These are phyloP conservation scores for Leucosporidium scottii DNA, from an alignment of 768 basidiomycete species.

Conservation along the genomic window DNA sequence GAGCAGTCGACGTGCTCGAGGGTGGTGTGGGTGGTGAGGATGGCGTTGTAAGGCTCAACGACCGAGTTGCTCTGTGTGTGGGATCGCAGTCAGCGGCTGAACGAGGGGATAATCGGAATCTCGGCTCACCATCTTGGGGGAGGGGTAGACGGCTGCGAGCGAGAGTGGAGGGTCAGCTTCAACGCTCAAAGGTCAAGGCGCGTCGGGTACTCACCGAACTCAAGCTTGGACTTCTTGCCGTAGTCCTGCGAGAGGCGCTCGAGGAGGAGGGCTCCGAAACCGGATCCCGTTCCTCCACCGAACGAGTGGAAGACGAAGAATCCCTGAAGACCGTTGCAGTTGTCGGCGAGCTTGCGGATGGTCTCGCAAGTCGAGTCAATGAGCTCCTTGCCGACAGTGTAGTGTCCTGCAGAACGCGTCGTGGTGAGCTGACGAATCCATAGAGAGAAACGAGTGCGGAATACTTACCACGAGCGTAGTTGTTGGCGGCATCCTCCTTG, in stretches of 20 bases:
- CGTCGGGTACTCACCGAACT: constrained; percentile 82
- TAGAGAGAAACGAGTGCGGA: constrained; percentile 5
- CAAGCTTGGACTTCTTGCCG: constrained; percentile 98
- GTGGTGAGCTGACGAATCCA: neutral
- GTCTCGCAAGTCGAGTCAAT: constrained; percentile 97
- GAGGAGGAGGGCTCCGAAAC: constrained; percentile 93
- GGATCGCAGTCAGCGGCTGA: constrained; percentile 62
- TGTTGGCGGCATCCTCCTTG: constrained; percentile 99
- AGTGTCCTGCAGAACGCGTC: neutral
- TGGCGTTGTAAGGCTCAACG: constrained; percentile 92
- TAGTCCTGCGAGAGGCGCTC: constrained; percentile 97
- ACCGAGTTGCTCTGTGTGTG: constrained; percentile 65
- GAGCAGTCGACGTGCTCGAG: constrained; percentile 99
- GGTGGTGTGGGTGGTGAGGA: constrained; percentile 92
- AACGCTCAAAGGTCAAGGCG: neutral
- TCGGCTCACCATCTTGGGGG: constrained; percentile 21
- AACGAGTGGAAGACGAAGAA: constrained; percentile 99
- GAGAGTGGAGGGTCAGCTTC: neutral
- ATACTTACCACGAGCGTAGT: constrained; percentile 55
- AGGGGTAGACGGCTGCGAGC: constrained; percentile 29
- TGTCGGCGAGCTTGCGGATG: constrained; percentile 91
- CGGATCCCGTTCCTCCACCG: constrained; percentile 98
- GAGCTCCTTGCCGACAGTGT: constrained; percentile 92
- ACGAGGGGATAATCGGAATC: too few relatives aligned
- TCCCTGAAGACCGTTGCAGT: constrained; percentile 86